Evolutionary conservation across 192 early-diverging fungal species (phyloP), one percentile per base, ranked within the genome.

Genomic region (Umbelopsis sp.): DNA sequence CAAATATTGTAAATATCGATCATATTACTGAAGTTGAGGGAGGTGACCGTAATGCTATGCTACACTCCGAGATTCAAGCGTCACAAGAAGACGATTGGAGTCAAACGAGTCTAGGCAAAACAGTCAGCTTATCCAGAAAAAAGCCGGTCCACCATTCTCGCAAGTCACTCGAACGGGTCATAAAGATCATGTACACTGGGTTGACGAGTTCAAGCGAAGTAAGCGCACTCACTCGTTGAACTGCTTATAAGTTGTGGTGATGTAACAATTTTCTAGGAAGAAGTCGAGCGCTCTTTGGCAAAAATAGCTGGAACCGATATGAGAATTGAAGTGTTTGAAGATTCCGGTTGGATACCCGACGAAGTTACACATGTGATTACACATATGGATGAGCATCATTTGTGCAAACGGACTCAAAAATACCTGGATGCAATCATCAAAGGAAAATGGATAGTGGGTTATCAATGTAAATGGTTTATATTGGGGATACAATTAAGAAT

Each of bases 291-390:
- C 13, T 48, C 49, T 7, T 21, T 69, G 8, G 21, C 45, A 48
- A 49, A 52, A 11, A 69, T 69, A 11, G 25, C 15, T 25, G 49
- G 25, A 9, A 69, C 67, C 30, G 25, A 69, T 35, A 49, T 69
- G 27, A 69, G 9, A 33, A 69, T 69, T 52, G 49, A 49, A 44
- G 51, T 69, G 48, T 69, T 49, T 35, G 23, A 69, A 33, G 51
- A 46, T 46, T 45, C 48, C 1, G 13, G 49, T 15, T 49, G 35
- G 67, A 69, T 69, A 41, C 21, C 47, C 10, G 67, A 69, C 37
- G 67, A 69, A 22, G 48, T 50, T 9, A 49, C 67, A 20, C 67
- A 69, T 41, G 67, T 69, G 45, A 50, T 69, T 52, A 69, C 67
- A 20, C 33, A 33, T 22, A 52, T 69, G 16, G 48, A 69, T 49